phyloP scores from a whole-genome alignment of 108 stramenopile species.

The Skeletonema grethae region DNA sequence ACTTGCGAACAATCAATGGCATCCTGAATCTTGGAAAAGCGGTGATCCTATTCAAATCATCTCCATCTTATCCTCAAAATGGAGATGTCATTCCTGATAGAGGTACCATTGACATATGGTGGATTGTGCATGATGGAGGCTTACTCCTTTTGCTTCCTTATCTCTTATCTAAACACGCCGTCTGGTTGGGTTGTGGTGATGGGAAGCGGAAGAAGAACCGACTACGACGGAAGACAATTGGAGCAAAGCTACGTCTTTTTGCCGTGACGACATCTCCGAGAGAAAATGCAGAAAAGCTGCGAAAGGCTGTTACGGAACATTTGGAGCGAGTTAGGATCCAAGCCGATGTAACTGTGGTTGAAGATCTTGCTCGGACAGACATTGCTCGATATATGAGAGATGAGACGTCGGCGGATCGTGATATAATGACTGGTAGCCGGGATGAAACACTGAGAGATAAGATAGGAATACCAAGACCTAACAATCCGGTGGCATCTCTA shows the following conservation, averaged over 20 bases:
- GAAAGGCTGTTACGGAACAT: slow-evolving; percentile 39
- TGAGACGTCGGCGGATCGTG: slow-evolving; percentile 24
- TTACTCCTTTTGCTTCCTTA: slow-evolving; percentile 76
- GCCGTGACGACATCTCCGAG: slow-evolving; percentile 49
- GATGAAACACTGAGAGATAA: neutral
- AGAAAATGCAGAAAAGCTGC: slow-evolving; percentile 45
- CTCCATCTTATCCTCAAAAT: slow-evolving; percentile 27
- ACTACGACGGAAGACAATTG: slow-evolving; percentile 8
- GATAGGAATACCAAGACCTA: slow-evolving; percentile 2
- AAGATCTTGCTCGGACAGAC: slow-evolving; percentile 34
- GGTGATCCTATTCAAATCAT: slow-evolving; percentile 53
- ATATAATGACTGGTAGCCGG: neutral
- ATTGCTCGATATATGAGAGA: slow-evolving; percentile 57
- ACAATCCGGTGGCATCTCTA: slow-evolving; percentile 35
- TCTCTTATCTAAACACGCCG: slow-evolving; percentile 59
- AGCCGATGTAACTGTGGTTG: slow-evolving; percentile 52
- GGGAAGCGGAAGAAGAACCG: slow-evolving; percentile 7
- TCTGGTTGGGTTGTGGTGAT: slow-evolving; percentile 41
- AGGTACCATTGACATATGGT: slow-evolving; percentile 80
- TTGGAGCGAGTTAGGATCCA: slow-evolving; percentile 46
- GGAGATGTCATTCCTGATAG: slow-evolving; percentile 7
- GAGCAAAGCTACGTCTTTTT: slow-evolving; percentile 58
- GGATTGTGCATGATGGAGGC: slow-evolving; percentile 83
- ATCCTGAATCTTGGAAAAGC: slow-evolving; percentile 60
- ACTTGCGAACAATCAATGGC: slow-evolving; percentile 53